These are phyloP conservation scores for Carex pumila DNA, from an alignment of 176 grass and related monocot genomes.

Conservation along the genomic window DNA sequence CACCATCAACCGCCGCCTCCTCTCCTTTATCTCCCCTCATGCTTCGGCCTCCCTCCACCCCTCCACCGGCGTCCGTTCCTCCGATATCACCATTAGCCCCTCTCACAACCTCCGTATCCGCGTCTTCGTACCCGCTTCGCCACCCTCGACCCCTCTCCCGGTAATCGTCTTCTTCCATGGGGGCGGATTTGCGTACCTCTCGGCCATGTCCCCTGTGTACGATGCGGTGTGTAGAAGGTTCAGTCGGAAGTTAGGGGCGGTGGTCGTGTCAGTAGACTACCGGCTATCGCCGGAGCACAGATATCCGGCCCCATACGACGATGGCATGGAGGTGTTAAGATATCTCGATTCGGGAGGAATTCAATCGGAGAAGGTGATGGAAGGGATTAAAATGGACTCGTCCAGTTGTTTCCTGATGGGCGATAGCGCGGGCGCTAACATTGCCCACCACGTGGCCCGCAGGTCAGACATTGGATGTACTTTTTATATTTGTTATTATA, in stretches of 20 bases:
- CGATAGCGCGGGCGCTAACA: constrained; percentile 79
- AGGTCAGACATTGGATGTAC: background rate
- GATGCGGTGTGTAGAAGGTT: constrained; percentile 68
- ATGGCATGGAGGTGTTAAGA: constrained; percentile 55
- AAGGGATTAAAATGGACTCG: constrained; percentile 17
- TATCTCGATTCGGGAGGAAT: constrained; percentile 49
- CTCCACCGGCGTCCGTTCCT: constrained; percentile 31
- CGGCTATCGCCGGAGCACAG: constrained; percentile 66
- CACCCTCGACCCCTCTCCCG: background rate
- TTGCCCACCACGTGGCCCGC: constrained; percentile 67
- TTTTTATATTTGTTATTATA: background rate
- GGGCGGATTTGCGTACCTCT: constrained; percentile 77
- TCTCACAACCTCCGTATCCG: constrained; percentile 28
- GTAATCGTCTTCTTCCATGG: constrained; percentile 83
- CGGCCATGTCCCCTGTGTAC: constrained; percentile 33
- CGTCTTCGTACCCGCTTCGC: constrained; percentile 30
- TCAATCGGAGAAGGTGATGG: background rate
- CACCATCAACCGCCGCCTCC: constrained; percentile 53
- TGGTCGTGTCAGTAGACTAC: constrained; percentile 78
- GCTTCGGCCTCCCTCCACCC: constrained; percentile 15
- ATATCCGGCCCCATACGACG: constrained; percentile 60
- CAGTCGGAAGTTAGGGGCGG: constrained; percentile 20
- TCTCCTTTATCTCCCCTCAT: constrained; percentile 16
- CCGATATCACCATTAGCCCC: constrained; percentile 33
- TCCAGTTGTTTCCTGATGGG: constrained; percentile 63